These are phyloP conservation scores for Lactifluus piperatus DNA, from an alignment of 768 basidiomycete genomes.

Conservation along the genomic window DNA sequence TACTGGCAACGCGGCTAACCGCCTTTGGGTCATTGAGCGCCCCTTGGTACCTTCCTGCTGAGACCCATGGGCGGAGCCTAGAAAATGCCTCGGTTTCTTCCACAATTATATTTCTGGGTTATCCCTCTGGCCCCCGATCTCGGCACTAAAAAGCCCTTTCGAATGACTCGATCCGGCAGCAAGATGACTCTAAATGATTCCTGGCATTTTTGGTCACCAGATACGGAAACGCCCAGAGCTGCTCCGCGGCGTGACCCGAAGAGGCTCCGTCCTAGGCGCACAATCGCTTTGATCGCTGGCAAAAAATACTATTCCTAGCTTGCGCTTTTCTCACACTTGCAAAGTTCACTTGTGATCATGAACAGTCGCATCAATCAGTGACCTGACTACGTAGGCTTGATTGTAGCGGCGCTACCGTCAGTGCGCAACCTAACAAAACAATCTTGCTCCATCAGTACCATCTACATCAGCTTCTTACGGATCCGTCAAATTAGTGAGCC, in stretches of 20 bases:
- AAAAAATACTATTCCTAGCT: constrained; percentile 6
- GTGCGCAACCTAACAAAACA: background rate
- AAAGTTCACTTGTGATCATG: background rate
- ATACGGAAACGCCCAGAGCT: constrained; percentile 5
- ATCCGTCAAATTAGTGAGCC: constrained; percentile 9
- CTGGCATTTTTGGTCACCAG: background rate
- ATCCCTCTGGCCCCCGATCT: background rate
- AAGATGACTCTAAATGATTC: constrained; percentile 1
- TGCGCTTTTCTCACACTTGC: constrained; percentile 9
- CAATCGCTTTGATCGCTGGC: constrained; percentile 12
- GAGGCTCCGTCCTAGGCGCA: background rate
- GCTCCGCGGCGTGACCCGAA: constrained; percentile 9
- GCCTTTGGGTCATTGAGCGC: constrained; percentile 13
- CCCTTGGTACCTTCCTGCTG: background rate
- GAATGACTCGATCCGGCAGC: constrained; percentile 9
- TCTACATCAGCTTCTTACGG: background rate
- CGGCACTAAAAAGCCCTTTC: background rate
- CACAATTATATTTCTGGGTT: background rate
- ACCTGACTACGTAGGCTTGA: background rate
- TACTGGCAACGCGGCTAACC: constrained; percentile 12
- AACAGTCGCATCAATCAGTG: background rate
- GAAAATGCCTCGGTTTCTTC: constrained; percentile 11
- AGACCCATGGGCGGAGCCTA: constrained; percentile 2
- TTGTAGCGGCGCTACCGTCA: background rate
- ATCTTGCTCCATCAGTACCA: constrained; percentile 1